Evolutionary conservation across 192 early-diverging fungal genomes (phyloP), one percentile per base, ranked within the genome.

Genomic region (Geranomyces variabilis): DNA sequence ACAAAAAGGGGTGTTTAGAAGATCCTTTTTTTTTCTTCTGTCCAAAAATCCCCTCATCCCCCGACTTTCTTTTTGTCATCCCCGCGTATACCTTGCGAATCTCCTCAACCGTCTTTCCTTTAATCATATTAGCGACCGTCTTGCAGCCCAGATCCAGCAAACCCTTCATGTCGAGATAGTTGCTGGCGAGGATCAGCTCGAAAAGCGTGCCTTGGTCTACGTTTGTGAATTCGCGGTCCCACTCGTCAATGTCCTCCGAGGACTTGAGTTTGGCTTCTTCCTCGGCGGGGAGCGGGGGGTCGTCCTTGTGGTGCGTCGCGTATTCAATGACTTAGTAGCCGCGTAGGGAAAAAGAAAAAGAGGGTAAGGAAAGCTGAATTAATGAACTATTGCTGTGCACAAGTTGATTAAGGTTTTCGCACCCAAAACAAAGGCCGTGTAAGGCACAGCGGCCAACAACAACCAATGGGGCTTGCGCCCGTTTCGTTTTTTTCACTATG

Each of bases 151-250:
- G 74, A 67, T 88, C 86, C 21, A 88, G 70, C 34, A 88, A 65
- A 31, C 73, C 79, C 77, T 87, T 85, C 77, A 88, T 88, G 76
- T 87, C 86, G 33, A 88, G 75, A 69, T 88, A 88, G 77, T 88
- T 88, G 15, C 86, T 83, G 63, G 86, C 91, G 69, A 94, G 75
- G 60, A 97, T 93, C 43, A 97, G 81, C 66, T 97, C 95, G 78
- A 91, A 96, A 53, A 97, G 75, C 0, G 95, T 96, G 26, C 93
- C 95, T 80, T 97, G 95, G 79, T 97, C 95, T 7, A 97, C 88
- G 24, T 89, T 90, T 43, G 91, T 95, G 59, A 94, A 97, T 61
- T 97, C 92, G 44, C 84, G 82, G 77, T 64, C 63, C 88, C 92
- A 93, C 44, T 94, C 94, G 45, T 89, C 92, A 81, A 96, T 93